Conservation (phyloP, 768 basidiomycete species). For the Hydnomerulius pinastri region DNA sequence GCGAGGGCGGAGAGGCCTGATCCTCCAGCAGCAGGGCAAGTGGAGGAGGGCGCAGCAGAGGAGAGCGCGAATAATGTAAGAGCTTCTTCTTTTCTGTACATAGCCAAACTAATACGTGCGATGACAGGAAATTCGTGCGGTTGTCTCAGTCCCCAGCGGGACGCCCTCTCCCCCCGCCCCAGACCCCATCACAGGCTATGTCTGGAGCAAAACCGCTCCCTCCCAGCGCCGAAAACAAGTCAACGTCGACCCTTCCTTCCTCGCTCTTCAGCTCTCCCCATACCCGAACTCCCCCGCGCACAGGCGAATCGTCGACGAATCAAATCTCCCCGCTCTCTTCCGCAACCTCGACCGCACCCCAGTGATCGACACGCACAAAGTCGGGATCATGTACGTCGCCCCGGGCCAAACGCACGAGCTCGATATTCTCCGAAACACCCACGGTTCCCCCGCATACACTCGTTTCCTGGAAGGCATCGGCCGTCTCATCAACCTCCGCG, state of each 20-base stretch:
- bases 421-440: conserved; percentile 86
- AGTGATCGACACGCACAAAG: conserved; percentile 96
- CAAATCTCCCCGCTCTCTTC: conserved; percentile 59
- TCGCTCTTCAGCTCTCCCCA: conserved; percentile 84
- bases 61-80: conserved; percentile 12
- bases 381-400: conserved; percentile 94
- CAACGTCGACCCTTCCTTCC: conserved; percentile 78
- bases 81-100: background rate
- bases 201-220: conserved; percentile 85
- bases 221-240: conserved; percentile 90
- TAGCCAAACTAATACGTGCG: conserved; percentile 6
- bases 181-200: conserved; percentile 79
- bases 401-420: conserved; percentile 83
- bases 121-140: conserved; percentile 24
- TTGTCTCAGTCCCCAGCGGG: conserved; percentile 7
- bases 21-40: conserved; percentile 16
- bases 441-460: conserved; percentile 94
- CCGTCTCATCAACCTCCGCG: conserved; percentile 81
- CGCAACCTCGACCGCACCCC: conserved; percentile 78
- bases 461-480: conserved; percentile 92
- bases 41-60: too few relatives aligned
- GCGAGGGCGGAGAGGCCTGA: conserved; percentile 34
- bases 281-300: conserved; percentile 49
- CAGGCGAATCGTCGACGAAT: conserved; percentile 52
- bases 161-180: conserved; percentile 43